Evolutionary conservation across 2,329 filamentous ascomycete species (phyloP).

Genomic region (Calonectria pseudoturangicola): DNA sequence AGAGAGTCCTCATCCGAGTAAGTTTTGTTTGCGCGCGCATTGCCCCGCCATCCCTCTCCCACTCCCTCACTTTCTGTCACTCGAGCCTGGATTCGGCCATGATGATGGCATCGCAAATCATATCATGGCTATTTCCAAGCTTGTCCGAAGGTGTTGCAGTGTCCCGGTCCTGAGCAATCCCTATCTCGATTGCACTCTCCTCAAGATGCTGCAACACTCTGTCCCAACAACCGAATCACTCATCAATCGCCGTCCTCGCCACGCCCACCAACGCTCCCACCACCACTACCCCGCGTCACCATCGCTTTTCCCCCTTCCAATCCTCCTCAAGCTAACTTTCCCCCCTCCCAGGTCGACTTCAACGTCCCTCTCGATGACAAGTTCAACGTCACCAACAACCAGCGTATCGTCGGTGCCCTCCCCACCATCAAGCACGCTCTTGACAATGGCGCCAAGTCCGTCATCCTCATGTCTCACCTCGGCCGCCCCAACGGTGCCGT

Average conservation of each 20-base stretch:
- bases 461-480: slow-evolving; percentile 98
- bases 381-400: slow-evolving; percentile 97
- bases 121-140: not conserved
- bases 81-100: slow-evolving; percentile 22
- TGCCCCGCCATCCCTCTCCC: slow-evolving; percentile 57
- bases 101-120: slow-evolving; percentile 27
- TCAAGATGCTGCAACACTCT: not conserved
- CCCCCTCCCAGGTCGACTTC: slow-evolving; percentile 89
- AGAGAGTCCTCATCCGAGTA: slow-evolving; percentile 98
- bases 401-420: slow-evolving; percentile 96
- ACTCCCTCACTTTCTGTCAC: slow-evolving; percentile 3
- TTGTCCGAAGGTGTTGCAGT: not conserved
- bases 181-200: not conserved
- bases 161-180: slow-evolving; percentile 35
- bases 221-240: slow-evolving; percentile 14
- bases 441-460: slow-evolving; percentile 91
- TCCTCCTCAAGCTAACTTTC: slow-evolving; percentile 42
- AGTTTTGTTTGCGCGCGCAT: slow-evolving; percentile 61
- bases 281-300: slow-evolving; percentile 15
- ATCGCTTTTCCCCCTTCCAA: not conserved
- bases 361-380: slow-evolving; percentile 96
- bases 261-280: not conserved
- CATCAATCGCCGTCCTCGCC: not conserved
- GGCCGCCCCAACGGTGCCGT: slow-evolving; percentile 93
- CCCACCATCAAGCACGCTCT: slow-evolving; percentile 97